Base-by-base conservation (phyloP, 176 grass and related monocot species). In the Eragrostis curvula region DNA sequence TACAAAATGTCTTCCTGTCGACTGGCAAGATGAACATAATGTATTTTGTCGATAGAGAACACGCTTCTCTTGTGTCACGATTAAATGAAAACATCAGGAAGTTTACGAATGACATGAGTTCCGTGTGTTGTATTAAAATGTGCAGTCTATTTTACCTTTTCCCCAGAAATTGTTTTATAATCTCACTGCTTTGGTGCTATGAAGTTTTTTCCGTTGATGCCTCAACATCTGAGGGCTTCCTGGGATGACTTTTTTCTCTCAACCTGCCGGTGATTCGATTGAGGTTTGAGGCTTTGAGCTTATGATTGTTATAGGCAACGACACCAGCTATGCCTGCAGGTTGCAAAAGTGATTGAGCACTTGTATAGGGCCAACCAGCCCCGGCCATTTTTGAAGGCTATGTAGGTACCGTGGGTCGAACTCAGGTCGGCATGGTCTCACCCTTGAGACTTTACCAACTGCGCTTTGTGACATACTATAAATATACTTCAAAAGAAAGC, bases 251-350 rank as follows among this genome's bases (percentile, higher is more conserved):
- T 49, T 83, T 78, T 64, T 77, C 58, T 75, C 15, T n/a, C 46
- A 74, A 67, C 73, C 66, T 85, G 72, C 42, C 73, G 85, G 71
- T 82, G 88, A 39, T 86, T 91, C 39, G 32, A 28, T 89, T 83
- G 88, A 25, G 80, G 71, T 87, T 86, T 81, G 52, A 70, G n/a
- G n/a, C 81, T 77, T 84, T 94, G 36, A 98, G 85, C 87, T 93
- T 98, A 72, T 93, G 74, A 71, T 98, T 98, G 72, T 98, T 98
- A 79, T 98, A 98, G 53, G 90, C 90, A 45, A 95, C 91, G 16
- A 98, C 93, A 88, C 96, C 96, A 18, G 80, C 86, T 84, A 98
- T 96, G 58, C 93, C 96, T 98, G 92, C 57, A 91, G 42, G 82
- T 62, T 13, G 58, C 60, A 85, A 42, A 59, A 59, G 6, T 28